phyloP scores from a whole-genome alignment of 1,284 basidiomycete species.

The Somion occarium region DNA sequence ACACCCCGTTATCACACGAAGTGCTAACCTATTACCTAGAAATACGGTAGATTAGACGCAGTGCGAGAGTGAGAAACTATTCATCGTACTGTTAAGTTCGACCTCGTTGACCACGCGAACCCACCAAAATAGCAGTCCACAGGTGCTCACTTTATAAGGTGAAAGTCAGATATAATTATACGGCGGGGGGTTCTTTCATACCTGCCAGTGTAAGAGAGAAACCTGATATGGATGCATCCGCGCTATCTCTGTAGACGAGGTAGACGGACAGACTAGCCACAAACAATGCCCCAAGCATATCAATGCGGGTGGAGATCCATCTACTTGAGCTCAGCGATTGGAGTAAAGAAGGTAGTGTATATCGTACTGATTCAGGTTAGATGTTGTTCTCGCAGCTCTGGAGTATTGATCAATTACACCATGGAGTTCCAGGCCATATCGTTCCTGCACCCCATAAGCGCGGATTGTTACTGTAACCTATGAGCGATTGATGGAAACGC shows the following conservation, averaged over 20 bases:
- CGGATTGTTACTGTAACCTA: slow-evolving; percentile 50
- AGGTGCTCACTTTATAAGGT: slow-evolving; percentile 33
- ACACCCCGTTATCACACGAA: no score
- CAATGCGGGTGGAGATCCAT: slow-evolving; percentile 54
- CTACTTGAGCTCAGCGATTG: slow-evolving; percentile 17
- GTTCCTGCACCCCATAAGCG: slow-evolving; percentile 48
- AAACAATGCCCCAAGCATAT: slow-evolving; percentile 38
- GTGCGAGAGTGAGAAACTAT: not conserved
- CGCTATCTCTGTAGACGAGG: slow-evolving; percentile 32
- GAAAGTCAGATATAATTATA: not conserved
- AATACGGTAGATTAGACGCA: not conserved
- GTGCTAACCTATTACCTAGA: no score
- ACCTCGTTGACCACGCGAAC: slow-evolving; percentile 52
- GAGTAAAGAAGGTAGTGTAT: slow-evolving; percentile 13
- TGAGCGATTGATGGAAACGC: not conserved
- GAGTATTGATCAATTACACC: slow-evolving; percentile 44
- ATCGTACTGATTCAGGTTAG: slow-evolving; percentile 44
- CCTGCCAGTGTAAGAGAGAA: slow-evolving; percentile 43
- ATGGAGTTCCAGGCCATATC: slow-evolving; percentile 42
- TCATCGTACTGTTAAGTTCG: slow-evolving; percentile 32
- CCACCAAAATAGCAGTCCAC: slow-evolving; percentile 48
- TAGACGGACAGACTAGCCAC: slow-evolving; percentile 45
- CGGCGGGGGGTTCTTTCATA: no score
- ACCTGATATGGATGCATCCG: slow-evolving; percentile 37
- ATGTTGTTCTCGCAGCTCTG: slow-evolving; percentile 42